Evolutionary conservation across 1,284 basidiomycete genomes (phyloP).

Genomic region (Porogramme epimiltina): DNA sequence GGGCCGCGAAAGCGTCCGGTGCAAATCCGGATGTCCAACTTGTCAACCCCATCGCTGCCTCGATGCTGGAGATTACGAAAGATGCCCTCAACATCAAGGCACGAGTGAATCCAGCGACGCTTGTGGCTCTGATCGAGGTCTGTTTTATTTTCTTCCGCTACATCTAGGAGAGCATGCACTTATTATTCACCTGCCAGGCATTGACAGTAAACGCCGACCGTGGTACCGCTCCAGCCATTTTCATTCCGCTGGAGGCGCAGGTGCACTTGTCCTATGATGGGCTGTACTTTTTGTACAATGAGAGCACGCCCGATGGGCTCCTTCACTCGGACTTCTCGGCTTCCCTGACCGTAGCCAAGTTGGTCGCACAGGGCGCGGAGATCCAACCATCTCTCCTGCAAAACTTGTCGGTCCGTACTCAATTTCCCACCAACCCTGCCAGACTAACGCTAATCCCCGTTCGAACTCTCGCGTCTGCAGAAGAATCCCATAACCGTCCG

Average conservation of each 20-base stretch:
- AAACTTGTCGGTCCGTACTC: slow-evolving; percentile 22
- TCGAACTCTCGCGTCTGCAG: slow-evolving; percentile 32
- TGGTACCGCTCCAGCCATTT: slow-evolving; percentile 11
- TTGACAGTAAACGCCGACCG: slow-evolving; percentile 20
- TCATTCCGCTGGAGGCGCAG: slow-evolving; percentile 25
- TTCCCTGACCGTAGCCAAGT: slow-evolving; percentile 50
- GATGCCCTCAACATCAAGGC: slow-evolving; percentile 58
- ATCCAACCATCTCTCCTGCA: slow-evolving; percentile 24
- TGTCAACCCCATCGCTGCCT: slow-evolving; percentile 44
- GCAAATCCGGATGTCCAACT: slow-evolving; percentile 29
- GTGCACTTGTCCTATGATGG: slow-evolving; percentile 51
- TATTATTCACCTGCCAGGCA: slow-evolving; percentile 16
- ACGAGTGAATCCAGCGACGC: slow-evolving; percentile 48
- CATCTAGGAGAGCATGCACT: too few species aligned
- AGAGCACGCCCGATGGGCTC: slow-evolving; percentile 44
- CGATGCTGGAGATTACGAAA: slow-evolving; percentile 55
- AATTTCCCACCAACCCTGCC: not conserved
- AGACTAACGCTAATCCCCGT: slow-evolving; percentile 4
- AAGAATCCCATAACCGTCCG: slow-evolving; percentile 47
- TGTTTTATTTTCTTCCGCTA: too few species aligned
- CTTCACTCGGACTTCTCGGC: slow-evolving; percentile 54
- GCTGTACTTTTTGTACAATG: slow-evolving; percentile 52
- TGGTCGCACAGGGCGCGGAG: slow-evolving; percentile 50
- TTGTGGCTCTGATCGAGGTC: slow-evolving; percentile 56
- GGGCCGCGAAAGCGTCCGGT: slow-evolving; percentile 16